Evolutionary conservation across 108 stramenopile species (phyloP).

Genomic region (Cyclotella choctawhatcheeana): DNA sequence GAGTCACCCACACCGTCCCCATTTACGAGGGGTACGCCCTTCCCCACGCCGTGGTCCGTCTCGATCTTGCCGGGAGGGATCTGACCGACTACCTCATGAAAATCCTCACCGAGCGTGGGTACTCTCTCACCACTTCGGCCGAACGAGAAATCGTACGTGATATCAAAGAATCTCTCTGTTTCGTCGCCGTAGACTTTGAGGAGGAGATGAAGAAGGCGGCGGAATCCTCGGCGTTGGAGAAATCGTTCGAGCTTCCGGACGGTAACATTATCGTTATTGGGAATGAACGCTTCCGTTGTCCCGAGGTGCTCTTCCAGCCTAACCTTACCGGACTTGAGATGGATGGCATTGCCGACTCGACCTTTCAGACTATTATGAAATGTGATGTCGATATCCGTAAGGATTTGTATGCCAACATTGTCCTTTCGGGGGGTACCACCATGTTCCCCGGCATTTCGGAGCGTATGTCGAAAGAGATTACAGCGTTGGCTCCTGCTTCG

Average conservation of each 20-base stretch:
- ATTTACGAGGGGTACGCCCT: constrained; percentile 97
- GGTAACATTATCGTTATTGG: constrained; percentile 95
- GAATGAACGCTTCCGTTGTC: constrained; percentile 94
- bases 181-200: constrained; percentile 93
- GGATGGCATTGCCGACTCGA: constrained; percentile 96
- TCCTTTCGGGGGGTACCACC: constrained; percentile 95
- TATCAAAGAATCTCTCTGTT: constrained; percentile 92
- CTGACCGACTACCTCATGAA: constrained; percentile 96
- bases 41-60: constrained; percentile 94
- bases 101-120: constrained; percentile 93
- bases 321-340: constrained; percentile 98
- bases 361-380: constrained; percentile 99
- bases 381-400: constrained; percentile 99
- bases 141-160: constrained; percentile 96
- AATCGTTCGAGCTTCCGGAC: constrained; percentile 93
- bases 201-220: constrained; percentile 95
- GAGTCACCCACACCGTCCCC: constrained; percentile 95
- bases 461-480: constrained; percentile 99
- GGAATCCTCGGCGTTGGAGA: constrained; percentile 91
- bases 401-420: constrained; percentile 95
- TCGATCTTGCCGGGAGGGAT: constrained; percentile 94
- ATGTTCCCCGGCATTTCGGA: constrained; percentile 99
- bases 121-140: constrained; percentile 93
- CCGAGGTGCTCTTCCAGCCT: constrained; percentile 94
- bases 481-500: constrained; percentile 91